Base-by-base conservation (phyloP, 1,139 yeast species). In the Kodamaea suecica region DNA sequence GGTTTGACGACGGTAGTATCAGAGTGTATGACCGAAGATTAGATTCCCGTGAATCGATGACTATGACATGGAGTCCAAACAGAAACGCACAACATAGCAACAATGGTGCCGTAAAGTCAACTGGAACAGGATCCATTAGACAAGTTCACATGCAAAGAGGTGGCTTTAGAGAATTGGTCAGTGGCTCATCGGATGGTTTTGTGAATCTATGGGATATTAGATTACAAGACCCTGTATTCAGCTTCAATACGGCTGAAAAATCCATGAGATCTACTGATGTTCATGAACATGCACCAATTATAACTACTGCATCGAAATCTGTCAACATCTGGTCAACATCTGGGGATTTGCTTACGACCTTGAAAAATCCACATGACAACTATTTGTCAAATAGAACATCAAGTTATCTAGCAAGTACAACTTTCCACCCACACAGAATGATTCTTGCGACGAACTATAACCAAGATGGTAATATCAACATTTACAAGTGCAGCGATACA, bases 141-240 rank as follows among this genome's bases (percentile, higher is more conserved):
- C 87, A 85, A 47, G 80, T 90, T 2, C 95, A 87, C 48, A 84
- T 92, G 95, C 99, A 92, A 65, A 72, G 98, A 52, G 98, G 98
- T 23, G 98, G 98, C 0, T 80, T 78, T 46, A 71, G 99, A 38
- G 99, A 94, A 57, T 70, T 94, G 32, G 84, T 84, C 3, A 80
- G 92, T 49, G 97, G 86, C 0, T 76, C 92, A 3, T 67, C 84
- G 0, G 94, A 86, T 53, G 97, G 98, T 2, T 70, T 72, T 33
- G 84, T 92, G 3, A 84, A 82, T 43, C 56, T 92, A 19, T 94
- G 98, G 98, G 98, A 92, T 59, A 81, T 92, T 24, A 69, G 98
- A 39, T 54, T 66, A 28, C 73, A 78, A 38, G 79, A 79, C 9
- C 92, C 97, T 0, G 85, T 92, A 3, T 63, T 74, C 15, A 64